phyloP scores from a whole-genome alignment of 371 early-diverging fungal genomes.

The Apophysomyces sp. region DNA sequence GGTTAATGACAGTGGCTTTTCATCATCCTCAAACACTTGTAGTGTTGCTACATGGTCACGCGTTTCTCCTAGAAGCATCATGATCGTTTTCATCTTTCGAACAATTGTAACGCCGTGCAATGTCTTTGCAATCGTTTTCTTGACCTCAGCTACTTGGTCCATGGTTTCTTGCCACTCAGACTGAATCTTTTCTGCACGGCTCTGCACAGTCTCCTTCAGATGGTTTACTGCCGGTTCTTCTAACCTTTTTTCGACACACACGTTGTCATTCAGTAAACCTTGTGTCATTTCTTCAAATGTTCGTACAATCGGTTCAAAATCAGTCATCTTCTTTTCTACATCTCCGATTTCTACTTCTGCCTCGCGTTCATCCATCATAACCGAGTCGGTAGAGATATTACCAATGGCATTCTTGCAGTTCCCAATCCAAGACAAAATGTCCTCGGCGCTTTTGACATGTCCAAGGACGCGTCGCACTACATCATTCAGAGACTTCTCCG shows the following conservation, averaged over 20 bases:
- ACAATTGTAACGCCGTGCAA: constrained; percentile 27
- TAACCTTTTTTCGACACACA: not conserved
- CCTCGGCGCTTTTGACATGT: constrained; percentile 31
- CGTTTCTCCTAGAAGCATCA: constrained; percentile 32
- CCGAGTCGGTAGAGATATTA: constrained; percentile 10
- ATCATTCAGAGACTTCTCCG: constrained; percentile 17
- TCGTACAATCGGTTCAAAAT: constrained; percentile 25
- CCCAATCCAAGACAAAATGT: constrained; percentile 33
- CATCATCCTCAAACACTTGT: constrained; percentile 4
- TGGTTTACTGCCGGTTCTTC: not conserved
- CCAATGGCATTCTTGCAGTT: constrained; percentile 31
- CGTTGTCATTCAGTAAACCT: constrained; percentile 2
- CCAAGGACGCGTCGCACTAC: constrained; percentile 23
- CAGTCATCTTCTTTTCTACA: constrained; percentile 25
- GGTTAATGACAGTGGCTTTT: constrained; percentile 1
- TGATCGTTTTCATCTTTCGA: constrained; percentile 37
- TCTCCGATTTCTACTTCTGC: constrained; percentile 16
- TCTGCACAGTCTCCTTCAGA: constrained; percentile 1
- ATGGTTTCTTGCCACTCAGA: constrained; percentile 7
- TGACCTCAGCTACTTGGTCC: constrained; percentile 1
- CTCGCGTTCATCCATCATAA: constrained; percentile 19
- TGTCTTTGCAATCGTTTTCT: constrained; percentile 14
- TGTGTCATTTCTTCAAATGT: constrained; percentile 31
- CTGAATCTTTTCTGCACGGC: constrained; percentile 5
- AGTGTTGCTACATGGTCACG: constrained; percentile 20